Conservation (phyloP, 345 rosid species). For the Gossypium longicalyx region DNA sequence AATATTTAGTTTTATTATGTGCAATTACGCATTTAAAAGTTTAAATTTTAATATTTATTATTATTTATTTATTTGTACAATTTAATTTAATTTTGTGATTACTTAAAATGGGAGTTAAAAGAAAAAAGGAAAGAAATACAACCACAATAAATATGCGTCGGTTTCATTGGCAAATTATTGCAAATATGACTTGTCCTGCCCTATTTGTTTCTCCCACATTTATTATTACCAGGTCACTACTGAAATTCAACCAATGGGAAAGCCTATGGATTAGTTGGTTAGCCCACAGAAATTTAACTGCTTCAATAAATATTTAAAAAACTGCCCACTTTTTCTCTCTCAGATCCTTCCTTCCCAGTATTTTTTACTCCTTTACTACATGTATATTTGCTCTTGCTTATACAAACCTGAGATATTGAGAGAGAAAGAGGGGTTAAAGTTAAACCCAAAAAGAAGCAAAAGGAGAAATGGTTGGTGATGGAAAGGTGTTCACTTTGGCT, state of each 20-base stretch:
- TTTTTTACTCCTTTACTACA: neutral
- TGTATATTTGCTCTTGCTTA: too few relatives aligned
- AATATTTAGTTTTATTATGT: too few relatives aligned
- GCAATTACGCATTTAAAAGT: too few relatives aligned
- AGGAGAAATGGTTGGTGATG: constrained; percentile 38
- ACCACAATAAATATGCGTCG: neutral
- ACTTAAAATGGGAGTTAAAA: too few relatives aligned
- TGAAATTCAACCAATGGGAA: neutral
- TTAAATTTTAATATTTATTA: too few relatives aligned
- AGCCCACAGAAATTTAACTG: neutral
- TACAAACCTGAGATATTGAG: neutral
- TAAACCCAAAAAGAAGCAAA: neutral
- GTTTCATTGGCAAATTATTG: too few relatives aligned
- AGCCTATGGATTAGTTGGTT: neutral
- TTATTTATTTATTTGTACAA: too few relatives aligned
- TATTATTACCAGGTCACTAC: neutral
- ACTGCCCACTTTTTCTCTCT: neutral
- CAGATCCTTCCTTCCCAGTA: neutral
- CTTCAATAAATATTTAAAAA: neutral
- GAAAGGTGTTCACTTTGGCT: constrained; percentile 55
- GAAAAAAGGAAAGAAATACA: too few relatives aligned
- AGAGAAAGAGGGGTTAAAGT: neutral
- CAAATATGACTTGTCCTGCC: too few relatives aligned
- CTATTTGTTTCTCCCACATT: neutral
- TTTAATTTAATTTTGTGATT: too few relatives aligned